Percentiles rank a stretch among this genome's conserved stretches.
Conservation (phyloP, 768 basidiomycete genomes). For the Russula vinacea region DNA sequence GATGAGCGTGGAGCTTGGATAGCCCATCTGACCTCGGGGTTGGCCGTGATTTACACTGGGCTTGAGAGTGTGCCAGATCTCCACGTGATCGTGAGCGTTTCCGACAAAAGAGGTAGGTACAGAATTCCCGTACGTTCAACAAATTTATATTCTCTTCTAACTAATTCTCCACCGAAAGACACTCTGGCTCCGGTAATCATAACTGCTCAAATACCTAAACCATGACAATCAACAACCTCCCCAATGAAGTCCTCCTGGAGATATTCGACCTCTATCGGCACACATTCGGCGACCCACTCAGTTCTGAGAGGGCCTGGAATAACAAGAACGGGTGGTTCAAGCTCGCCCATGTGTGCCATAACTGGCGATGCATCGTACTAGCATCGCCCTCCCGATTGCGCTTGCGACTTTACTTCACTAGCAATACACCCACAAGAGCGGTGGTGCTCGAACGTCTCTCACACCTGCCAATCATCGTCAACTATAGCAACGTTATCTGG, state of each 20-base stretch:
- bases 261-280: slow-evolving; percentile 5
- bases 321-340: not conserved
- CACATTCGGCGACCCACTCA: not conserved
- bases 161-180: no score
- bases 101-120: no score
- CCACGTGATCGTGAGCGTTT: no score
- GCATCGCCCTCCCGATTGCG: not conserved
- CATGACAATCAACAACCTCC: not conserved
- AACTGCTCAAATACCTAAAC: no score
- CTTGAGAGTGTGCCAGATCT: no score
- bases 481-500: not conserved
- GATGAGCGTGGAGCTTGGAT: no score
- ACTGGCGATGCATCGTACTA: not conserved
- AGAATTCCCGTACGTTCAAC: no score
- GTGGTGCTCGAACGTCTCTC: not conserved
- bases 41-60: no score
- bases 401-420: not conserved
- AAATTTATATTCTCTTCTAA: no score
- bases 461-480: not conserved
- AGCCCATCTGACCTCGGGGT: no score
- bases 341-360: not conserved
- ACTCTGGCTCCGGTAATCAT: no score
- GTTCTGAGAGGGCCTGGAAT: not conserved
- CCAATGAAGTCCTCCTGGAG: not conserved
- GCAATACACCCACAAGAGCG: not conserved